Percentiles rank a stretch among this genome's conserved stretches.
Evolutionary conservation across 352 stramenopile species (phyloP).

Genomic region (Phytopythium sindhum): DNA sequence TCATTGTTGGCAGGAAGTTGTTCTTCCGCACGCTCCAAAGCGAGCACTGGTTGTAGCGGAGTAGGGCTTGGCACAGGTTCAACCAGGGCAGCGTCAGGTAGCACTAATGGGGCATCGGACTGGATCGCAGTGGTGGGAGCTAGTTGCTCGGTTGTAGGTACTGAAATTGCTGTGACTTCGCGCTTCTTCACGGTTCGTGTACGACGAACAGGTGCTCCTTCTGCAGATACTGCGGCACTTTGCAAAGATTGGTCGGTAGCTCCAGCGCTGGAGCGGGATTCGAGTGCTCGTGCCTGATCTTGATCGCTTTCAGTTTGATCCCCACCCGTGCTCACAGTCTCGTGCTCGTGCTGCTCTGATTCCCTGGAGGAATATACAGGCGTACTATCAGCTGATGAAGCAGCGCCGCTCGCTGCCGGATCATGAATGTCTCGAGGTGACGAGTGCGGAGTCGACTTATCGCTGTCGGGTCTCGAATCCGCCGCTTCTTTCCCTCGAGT

Average conservation of each 20-base stretch:
- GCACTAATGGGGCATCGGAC: too few relatives aligned
- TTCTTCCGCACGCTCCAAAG: not conserved
- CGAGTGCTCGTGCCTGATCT: not conserved
- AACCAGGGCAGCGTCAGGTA: not conserved
- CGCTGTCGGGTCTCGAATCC: not conserved
- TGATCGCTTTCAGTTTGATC: not conserved
- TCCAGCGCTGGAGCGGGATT: not conserved
- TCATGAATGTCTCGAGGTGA: not conserved
- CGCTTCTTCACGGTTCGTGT: not conserved
- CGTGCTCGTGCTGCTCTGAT: not conserved
- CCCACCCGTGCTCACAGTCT: not conserved
- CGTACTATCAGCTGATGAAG: not conserved
- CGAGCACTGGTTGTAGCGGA: not conserved
- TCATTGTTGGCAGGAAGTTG: not conserved
- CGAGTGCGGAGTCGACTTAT: not conserved
- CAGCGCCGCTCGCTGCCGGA: not conserved
- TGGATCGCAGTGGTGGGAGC: not conserved
- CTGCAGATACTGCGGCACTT: not conserved
- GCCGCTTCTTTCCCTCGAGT: not conserved
- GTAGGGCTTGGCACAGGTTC: not conserved
- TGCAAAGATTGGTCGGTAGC: not conserved
- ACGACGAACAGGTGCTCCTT: not conserved
- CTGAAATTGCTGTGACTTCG: not conserved
- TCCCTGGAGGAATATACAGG: not conserved
- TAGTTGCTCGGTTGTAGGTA: not conserved